A percentile compares a stretch with the other conserved stretches of the same genome.
These are phyloP conservation scores for Neonectria magnoliae DNA, from an alignment of 2,329 filamentous ascomycete genomes.

Conservation along the genomic window DNA sequence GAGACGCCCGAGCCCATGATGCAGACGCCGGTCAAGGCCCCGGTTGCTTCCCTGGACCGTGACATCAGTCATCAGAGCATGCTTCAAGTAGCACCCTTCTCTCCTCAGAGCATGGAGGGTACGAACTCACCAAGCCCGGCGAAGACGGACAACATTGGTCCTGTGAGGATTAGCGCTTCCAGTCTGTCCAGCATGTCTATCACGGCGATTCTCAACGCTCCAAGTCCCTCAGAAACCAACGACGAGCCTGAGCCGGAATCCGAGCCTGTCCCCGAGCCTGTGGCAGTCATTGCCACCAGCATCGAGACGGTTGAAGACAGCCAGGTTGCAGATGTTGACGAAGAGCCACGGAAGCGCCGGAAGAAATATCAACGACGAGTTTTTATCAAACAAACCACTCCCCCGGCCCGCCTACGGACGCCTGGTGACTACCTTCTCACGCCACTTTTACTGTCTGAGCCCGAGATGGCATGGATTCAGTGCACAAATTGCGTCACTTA, in stretches of 20 bases:
- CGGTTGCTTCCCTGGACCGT: slow-evolving; percentile 11
- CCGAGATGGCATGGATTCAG: slow-evolving; percentile 83
- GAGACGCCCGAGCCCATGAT: slow-evolving; percentile 54
- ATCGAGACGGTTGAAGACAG: slow-evolving; percentile 37
- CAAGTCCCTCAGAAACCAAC: slow-evolving; percentile 32
- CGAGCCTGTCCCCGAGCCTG: slow-evolving; percentile 15
- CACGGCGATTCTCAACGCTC: slow-evolving; percentile 46
- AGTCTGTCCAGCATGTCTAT: slow-evolving; percentile 46
- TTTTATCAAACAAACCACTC: slow-evolving; percentile 48
- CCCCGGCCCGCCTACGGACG: slow-evolving; percentile 56
- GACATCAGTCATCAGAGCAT: slow-evolving; percentile 21
- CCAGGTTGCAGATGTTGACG: slow-evolving; percentile 30
- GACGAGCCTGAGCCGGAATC: slow-evolving; percentile 27
- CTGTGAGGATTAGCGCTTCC: slow-evolving; percentile 17
- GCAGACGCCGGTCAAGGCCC: slow-evolving; percentile 40
- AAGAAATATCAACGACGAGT: slow-evolving; percentile 51
- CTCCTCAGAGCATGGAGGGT: slow-evolving; percentile 45
- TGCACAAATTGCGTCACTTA: slow-evolving; percentile 84
- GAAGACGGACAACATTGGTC: slow-evolving; percentile 1
- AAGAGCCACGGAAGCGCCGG: slow-evolving; percentile 40
- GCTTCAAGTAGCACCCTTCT: slow-evolving; percentile 39
- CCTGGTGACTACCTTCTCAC: slow-evolving; percentile 89
- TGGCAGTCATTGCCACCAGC: slow-evolving; percentile 33
- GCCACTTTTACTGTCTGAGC: slow-evolving; percentile 76
- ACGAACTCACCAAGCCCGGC: slow-evolving; percentile 39